phyloP scores from a whole-genome alignment of 2,329 filamentous ascomycete genomes.

The Apiospora hydei region DNA sequence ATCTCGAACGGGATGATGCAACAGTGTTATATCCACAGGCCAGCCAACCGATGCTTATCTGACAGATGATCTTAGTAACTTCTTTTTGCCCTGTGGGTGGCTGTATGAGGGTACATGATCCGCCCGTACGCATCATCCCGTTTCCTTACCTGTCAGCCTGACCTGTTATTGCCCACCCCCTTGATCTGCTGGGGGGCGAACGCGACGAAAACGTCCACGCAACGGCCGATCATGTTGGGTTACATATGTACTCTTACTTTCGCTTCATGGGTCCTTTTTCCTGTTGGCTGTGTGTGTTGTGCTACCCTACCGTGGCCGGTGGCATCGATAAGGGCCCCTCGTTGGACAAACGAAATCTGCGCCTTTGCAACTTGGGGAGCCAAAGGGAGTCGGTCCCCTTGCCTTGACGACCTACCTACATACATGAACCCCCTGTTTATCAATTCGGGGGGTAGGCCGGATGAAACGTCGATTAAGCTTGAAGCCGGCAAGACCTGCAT shows the following conservation, averaged over 20 bases:
- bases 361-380: background rate
- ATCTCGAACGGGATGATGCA: background rate
- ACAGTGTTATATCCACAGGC: background rate
- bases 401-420: background rate
- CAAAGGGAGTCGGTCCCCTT: background rate
- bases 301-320: background rate
- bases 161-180: background rate
- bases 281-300: background rate
- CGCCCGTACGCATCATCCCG: background rate
- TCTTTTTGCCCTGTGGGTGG: background rate
- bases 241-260: conserved; percentile 13
- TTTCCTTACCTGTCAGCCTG: background rate
- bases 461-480: conserved; percentile 1
- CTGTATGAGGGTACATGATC: background rate
- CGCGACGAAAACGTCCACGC: background rate
- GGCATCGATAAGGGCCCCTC: background rate
- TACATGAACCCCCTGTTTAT: background rate
- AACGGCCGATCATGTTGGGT: background rate
- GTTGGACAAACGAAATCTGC: background rate
- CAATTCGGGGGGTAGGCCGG: background rate
- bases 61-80: background rate
- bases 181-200: background rate
- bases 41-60: background rate
- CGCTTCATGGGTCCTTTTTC: background rate
- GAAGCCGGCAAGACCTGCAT: background rate